Evolutionary conservation across 2,329 filamentous ascomycete genomes (phyloP), one percentile per base, ranked within the genome.

Genomic region (Pseudocercospora ulei): DNA sequence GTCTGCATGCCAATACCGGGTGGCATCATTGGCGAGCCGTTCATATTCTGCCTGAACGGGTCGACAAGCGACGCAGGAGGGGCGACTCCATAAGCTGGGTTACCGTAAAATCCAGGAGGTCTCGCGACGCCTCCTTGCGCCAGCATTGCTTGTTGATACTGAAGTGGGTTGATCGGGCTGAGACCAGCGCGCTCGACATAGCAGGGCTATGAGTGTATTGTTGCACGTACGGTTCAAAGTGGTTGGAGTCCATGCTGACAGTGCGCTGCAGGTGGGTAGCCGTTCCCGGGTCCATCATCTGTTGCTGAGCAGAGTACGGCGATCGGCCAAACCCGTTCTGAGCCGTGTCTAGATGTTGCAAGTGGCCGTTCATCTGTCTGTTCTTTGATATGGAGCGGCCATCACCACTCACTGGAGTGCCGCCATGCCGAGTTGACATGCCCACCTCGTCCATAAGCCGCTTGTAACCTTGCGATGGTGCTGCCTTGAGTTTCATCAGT

Each of bases 401-500:
- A 23, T 61, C 58, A n/a, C 56, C 52, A 39, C 53, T 58, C 17
- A 55, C 52, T 2, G 57, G 52, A 24, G 63, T 60, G 22, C 60
- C 57, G 35, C 65, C 63, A 25, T 48, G 46, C 26, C 68, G 65
- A 11, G 67, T 69, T 1, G 88, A 92, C 23, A 98, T 67, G 44
- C 88, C 87, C 52, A 98, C 90, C 60, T 98, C 90, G 56, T 98
- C 90, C 90, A 98, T 98, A 44, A 98, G 67, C 37, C 90, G 81
- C 71, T 96, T 98, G 68, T 98, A 98, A 36, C 90, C 90, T 65
- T 96, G 90, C 46, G 80, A 82, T 9, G 90, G 85, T 56, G 93
- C 84, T 4, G 86, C 88, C 67, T 95, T 95, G 63, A 96, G 80
- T 55, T 82, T 81, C 20, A 88, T 65, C 20, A 98, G 72, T 24